Conservation (phyloP, 2,329 filamentous ascomycete species). For the Pseudocercospora fuligena region DNA sequence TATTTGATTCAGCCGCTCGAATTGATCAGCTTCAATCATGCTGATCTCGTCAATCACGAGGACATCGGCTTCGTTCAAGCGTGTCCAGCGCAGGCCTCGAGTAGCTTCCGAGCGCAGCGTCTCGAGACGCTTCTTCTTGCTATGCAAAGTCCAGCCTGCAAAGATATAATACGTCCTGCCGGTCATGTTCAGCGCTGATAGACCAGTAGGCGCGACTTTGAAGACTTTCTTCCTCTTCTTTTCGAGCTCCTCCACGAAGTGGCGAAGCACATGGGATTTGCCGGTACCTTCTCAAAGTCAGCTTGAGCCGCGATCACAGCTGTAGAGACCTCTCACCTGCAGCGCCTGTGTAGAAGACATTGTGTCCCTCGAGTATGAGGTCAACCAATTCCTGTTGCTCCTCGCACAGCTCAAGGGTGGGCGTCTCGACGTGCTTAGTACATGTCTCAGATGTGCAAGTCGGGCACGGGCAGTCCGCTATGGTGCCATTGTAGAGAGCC, state of each 20-base stretch:
- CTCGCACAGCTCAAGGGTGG: too few species aligned
- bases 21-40: conserved; percentile 63
- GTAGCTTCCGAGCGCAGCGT: conserved; percentile 34
- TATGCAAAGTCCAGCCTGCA: conserved; percentile 59
- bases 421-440: too few species aligned
- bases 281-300: conserved; percentile 30
- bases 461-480: too few species aligned
- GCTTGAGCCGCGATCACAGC: too few species aligned
- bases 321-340: too few species aligned
- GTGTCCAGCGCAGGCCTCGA: conserved; percentile 42
- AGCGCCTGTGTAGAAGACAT: too few species aligned
- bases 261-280: conserved; percentile 60
- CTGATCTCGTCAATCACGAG: conserved; percentile 69
- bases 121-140: conserved; percentile 48
- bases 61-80: conserved; percentile 51
- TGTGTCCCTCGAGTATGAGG: too few species aligned
- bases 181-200: conserved; percentile 61
- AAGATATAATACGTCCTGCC: conserved; percentile 63
- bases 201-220: conserved; percentile 64
- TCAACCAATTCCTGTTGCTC: too few species aligned
- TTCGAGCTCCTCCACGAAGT: conserved; percentile 49
- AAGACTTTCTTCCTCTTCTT: conserved; percentile 47
- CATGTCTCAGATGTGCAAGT: too few species aligned
- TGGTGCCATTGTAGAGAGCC: too few species aligned
- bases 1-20: conserved; percentile 58